Conservation (phyloP, 169 alveolate genomes). For the Plasmodium malariae region DNA sequence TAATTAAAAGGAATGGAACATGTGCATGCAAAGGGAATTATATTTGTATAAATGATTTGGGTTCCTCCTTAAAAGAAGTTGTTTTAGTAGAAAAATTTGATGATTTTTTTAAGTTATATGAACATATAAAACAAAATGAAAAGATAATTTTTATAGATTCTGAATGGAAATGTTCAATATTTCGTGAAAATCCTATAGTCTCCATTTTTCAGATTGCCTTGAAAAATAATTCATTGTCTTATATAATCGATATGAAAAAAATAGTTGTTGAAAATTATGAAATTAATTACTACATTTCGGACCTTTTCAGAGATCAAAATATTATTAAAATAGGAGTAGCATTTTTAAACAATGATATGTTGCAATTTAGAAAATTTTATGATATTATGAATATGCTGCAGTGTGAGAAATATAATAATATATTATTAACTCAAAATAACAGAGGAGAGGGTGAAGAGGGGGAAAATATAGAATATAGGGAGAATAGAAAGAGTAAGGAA, state of each 20-base stretch:
- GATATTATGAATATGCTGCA: slow-evolving; percentile 34
- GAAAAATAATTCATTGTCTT: slow-evolving; percentile 19
- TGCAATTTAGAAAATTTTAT: slow-evolving; percentile 55
- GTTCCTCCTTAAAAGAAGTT: slow-evolving; percentile 38
- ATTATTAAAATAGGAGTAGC: slow-evolving; percentile 74
- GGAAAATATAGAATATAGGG: too few species aligned
- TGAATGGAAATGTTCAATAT: slow-evolving; percentile 62
- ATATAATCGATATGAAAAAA: slow-evolving; percentile 52
- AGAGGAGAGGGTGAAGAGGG: background rate
- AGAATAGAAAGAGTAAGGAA: too few species aligned
- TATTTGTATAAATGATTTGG: slow-evolving; percentile 61
- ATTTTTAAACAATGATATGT: slow-evolving; percentile 55
- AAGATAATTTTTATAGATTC: slow-evolving; percentile 58
- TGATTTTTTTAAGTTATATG: slow-evolving; percentile 40
- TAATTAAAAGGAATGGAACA: slow-evolving; percentile 32
- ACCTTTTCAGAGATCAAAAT: slow-evolving; percentile 45
- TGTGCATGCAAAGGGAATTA: slow-evolving; percentile 42
- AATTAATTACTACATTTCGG: slow-evolving; percentile 54
- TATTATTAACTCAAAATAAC: slow-evolving; percentile 3
- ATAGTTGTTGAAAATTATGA: slow-evolving; percentile 53
- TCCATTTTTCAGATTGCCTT: slow-evolving; percentile 61
- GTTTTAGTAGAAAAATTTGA: slow-evolving; percentile 18
- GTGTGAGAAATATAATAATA: slow-evolving; percentile 25
- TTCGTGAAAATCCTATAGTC: slow-evolving; percentile 51
- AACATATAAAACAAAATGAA: slow-evolving; percentile 42